Evolutionary conservation across 1,284 basidiomycete genomes (phyloP), one percentile per base, ranked within the genome.

Genomic region (Tetrapyrgos nigripes): DNA sequence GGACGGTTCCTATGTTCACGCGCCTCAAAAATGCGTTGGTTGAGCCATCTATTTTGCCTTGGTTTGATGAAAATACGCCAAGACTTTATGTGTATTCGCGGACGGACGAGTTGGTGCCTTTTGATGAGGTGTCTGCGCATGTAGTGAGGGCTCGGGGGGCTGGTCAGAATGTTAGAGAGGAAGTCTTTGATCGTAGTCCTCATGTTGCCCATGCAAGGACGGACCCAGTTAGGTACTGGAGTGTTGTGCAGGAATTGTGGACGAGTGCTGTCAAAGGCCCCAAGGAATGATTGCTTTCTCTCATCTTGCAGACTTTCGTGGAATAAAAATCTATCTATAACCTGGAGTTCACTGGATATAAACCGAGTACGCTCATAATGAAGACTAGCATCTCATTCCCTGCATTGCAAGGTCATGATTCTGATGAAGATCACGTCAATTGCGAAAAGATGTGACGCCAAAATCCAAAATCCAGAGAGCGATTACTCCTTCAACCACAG

Each of bases 131-230:
- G 0, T 73, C 80, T 59, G 64, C 58, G 21, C 83, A 87, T 67
- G 75, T 74, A 0, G 66, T 69, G 21, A 61, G 67, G 4, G 79
- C 77, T 26, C 72, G 66, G 63, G 62, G 60, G 47, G 62, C 44
- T 1, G 83, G 84, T 1, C 62, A 76, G 33, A 67, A 75, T 48
- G 77, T 82, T 4, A 66, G 64, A 13, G 65, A 66, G 33, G 78
- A 82, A 60, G 62, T 74, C 35, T 87, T 82, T 58, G 77, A 78
- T 17, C 72, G 77, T 27, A 83, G 80, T 14, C 68, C 73, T 10
- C 86, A 88, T 68, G 85, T 87, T n/a, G 74, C 78, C 1, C 85
- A 87, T 70, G 82, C 81, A 10, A 76, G 78, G 37, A 60, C 67
- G 14, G 73, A 86, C 63, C 84, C 84, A 1, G 72, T 76, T 53